Base-by-base conservation (phyloP, 768 basidiomycete species). In the Lyophyllum decastes region DNA sequence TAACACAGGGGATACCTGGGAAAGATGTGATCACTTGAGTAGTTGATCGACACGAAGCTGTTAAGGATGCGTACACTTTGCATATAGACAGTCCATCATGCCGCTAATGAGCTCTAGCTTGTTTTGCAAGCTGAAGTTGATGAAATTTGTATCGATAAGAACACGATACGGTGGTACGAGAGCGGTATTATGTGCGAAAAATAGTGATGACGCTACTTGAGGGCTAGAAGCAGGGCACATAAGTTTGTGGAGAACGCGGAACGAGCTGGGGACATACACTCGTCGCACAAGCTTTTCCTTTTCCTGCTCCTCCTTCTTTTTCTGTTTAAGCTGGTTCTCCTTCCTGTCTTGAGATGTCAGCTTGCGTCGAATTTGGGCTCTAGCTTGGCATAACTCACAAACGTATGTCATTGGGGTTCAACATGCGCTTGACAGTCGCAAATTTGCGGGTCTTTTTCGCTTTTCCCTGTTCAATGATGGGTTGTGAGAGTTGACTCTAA, bases 41-140 rank as follows among this genome's bases (percentile, higher is more conserved):
- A 59, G 41, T 22, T 40, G 44, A 43, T 43, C 19, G 43, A 35
- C 21, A n/a, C 26, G 30, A 52, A 43, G 58, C n/a, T 19, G 19
- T 27, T 43, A 9, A 44, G 17, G 16, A 54, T 30, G 27, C 63
- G 35, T 63, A 96, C 96, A 98, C 78, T 99, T 98, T 12, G 97
- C 97, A 73, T 93, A 97, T 16, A 98, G 79, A 67, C 94, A 96
- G 68, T 99, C 97, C 97, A 99, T 98, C 97, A 99, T 98, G n/a
- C 92, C 95, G 66, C 89, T 87, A 21, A 98, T 80, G 54, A 98
- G 82, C 72, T 99, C 97, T 62, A 99, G 77, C 72, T 98, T 97
- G 74, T 98, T 99, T 77, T 99, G 97, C 49, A 99, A 81, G 63
- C 90, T 93, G 71, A 98, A 96, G 70, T 98, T 98, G 81, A 99